Evolutionary conservation across 164 flowering plant genomes (phyloP).

Genomic region (Nymphaea colorata): DNA sequence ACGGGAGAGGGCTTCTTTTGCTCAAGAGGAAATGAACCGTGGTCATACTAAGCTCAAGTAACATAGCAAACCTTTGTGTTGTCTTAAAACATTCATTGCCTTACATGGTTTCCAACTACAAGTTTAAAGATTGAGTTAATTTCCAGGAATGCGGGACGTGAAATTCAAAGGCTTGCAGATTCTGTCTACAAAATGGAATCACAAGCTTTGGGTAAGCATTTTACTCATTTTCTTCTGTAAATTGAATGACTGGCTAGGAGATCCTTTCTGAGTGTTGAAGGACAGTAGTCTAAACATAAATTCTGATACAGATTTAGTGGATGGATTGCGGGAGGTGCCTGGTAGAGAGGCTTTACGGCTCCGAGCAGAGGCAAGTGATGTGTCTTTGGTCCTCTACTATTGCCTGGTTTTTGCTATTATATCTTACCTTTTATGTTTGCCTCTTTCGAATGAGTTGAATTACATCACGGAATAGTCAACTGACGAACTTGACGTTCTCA

Average conservation of each 20-base stretch:
- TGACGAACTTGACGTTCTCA: no score
- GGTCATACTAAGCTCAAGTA: constrained; percentile 63
- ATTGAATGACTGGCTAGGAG: no score
- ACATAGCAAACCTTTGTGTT: not conserved
- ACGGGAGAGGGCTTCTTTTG: constrained; percentile 72
- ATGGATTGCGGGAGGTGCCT: constrained; percentile 65
- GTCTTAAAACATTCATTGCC: no score
- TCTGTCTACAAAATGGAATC: constrained; percentile 53
- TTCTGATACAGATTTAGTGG: constrained; percentile 55
- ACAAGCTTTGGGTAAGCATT: constrained; percentile 57
- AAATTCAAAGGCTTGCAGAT: constrained; percentile 51
- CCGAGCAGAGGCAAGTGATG: constrained; percentile 64
- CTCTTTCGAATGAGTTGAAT: no score
- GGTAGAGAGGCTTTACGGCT: constrained; percentile 80
- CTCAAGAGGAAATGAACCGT: constrained; percentile 71
- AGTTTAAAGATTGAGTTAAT: not conserved
- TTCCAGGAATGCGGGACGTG: constrained; percentile 53
- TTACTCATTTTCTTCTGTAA: not conserved
- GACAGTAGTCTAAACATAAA: no score
- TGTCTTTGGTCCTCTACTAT: no score
- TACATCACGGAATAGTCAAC: no score
- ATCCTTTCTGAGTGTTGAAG: no score
- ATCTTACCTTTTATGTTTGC: no score
- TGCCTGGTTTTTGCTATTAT: no score
- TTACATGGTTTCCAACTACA: no score